Conservation (phyloP, 805 yeast genomes). For the Brettanomyces anomalus region DNA sequence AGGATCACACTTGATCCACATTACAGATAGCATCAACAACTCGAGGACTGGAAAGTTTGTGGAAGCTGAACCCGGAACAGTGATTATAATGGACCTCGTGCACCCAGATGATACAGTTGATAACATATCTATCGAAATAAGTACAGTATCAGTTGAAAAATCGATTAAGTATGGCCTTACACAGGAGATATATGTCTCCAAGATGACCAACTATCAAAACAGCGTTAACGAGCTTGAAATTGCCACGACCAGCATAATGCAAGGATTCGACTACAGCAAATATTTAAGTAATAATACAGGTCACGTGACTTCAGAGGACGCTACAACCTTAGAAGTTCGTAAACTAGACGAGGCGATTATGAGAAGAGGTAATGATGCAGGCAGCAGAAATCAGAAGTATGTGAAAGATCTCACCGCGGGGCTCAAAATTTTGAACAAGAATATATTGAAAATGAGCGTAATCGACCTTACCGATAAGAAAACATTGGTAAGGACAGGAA, state of each 20-base stretch:
- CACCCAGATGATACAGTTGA: neutral
- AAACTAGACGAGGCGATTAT: constrained; percentile 30
- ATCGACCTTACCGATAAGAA: constrained; percentile 4
- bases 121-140: neutral
- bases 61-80: constrained; percentile 21
- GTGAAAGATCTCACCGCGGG: neutral
- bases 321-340: constrained; percentile 42
- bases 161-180: neutral
- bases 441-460: constrained; percentile 3
- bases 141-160: neutral
- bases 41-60: constrained; percentile 33
- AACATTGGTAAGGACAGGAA: constrained; percentile 4
- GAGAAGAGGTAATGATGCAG: constrained; percentile 11
- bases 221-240: neutral
- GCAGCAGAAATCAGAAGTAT: constrained; percentile 2
- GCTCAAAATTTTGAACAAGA: constrained; percentile 11
- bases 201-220: neutral
- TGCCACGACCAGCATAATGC: too few species aligned
- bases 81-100: neutral
- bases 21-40: constrained; percentile 30
- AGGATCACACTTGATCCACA: constrained; percentile 51
- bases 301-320: constrained; percentile 35
- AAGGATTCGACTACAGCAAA: neutral
- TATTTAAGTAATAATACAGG: constrained; percentile 6
- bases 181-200: neutral